Base-by-base conservation (phyloP, 139 green algal species). In the Asterochloris sp. region DNA sequence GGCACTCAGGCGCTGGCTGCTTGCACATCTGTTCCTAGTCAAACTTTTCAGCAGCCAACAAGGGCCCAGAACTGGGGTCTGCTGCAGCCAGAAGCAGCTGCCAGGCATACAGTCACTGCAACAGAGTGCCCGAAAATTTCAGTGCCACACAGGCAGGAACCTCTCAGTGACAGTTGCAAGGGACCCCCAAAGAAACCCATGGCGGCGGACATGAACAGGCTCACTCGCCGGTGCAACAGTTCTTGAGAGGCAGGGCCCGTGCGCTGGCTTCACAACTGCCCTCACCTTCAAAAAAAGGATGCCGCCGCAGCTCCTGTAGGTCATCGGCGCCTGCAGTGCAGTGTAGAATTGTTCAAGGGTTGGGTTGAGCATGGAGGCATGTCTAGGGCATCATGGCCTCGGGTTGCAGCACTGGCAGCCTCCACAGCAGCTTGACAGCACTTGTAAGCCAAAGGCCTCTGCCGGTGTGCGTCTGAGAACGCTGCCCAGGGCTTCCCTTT, bases 271-370 rank as follows among this genome's bases (percentile, higher is more conserved):
- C 23, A 29, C 19, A n/a, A 26, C 24, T 62, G 23, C 23, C 28
- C 47, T 68, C 74, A 85, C 82, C 73, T 26, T 78, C 78, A 78
- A 87, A 87, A 14, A 87, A 84, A 24, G 78, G 26, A 27, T 87
- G 83, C 47, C 67, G 62, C 74, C 78, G 78, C 11, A 84, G 62
- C 29, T 83, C 83, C 17, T 73, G 27, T 27, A 83, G 21, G 19
- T 73, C 71, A 10, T 28, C 14, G 0, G 63, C 74, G 47, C 78
- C 78, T 63, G 69, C 73, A 64, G 60, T 73, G 66, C 21, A 78
- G n/a, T 29, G 8, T 54, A 6, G 6, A 54, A 54, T 6, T 6
- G 4, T 54, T 54, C 6, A 6, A 54, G 4, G 6, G 38, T 54
- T 54, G 2, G 38, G 38, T 54, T 54, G 38, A 54, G 38, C 38